Base-by-base conservation (phyloP, 2,329 filamentous ascomycete species). In the Rhynchosporium secalis region DNA sequence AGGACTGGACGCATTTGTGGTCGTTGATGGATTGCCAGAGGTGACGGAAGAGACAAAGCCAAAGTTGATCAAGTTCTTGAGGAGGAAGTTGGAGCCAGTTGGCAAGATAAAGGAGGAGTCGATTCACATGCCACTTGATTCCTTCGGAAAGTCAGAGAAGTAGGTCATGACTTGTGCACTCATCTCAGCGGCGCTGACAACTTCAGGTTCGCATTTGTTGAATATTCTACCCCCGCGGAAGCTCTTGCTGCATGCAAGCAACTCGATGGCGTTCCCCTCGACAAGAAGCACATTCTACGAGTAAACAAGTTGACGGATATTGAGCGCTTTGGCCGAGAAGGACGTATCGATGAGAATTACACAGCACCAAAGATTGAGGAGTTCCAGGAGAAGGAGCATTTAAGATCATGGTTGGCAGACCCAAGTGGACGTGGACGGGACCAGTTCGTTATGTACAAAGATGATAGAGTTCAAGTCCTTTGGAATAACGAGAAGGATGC, bases 231-330 rank as follows among this genome's bases (percentile, higher is more conserved):
- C 12, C 83, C 95, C 62, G 91, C 89, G 74, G 93, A 98, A 80
- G 95, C 95, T 33, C 83, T 91, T 61, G 91, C 91, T 59, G 95
- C 94, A 61, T 91, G 93, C 71, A 93, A 96, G 77, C 86, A 90
- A 72, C 88, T 99, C 63, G 88, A 99, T 77, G 86, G 86, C 72
- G 87, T 90, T 5, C 86, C 94, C 49, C 89, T 99, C 73, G 95
- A 99, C 81, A 98, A 96, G 85, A 97, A 89, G 80, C 93, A 99
- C 83, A 96, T 86, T 58, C 86, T 99, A 71, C 85, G 89, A 67
- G 93, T 99, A 72, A 99, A 99, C 86, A 99, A 99, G 80, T 84
- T 99, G 72, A 97, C 93, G 72, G 95, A 99, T 75, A 93, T 99
- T 73, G 95, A 99, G 76, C 90, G 95, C 70, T 99, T 91, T 76